Evolutionary conservation across 306 rosid genomes (phyloP).

Genomic region (Argentina anserina): DNA sequence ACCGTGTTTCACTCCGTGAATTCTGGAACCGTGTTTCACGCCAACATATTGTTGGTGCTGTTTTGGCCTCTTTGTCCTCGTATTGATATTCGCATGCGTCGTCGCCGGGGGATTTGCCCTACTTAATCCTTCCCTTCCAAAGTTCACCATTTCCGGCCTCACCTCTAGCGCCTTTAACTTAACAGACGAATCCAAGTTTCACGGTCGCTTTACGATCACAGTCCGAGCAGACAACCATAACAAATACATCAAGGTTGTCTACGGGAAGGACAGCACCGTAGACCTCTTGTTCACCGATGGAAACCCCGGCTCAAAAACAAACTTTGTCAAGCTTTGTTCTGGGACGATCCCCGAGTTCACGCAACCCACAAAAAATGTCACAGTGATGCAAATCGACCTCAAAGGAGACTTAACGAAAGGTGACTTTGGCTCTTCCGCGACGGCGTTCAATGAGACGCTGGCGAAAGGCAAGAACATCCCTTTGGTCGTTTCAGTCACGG

Average conservation of each 20-base stretch:
- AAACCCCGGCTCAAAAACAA: background rate
- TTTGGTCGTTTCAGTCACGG: slow-evolving; percentile 18
- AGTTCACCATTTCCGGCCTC: slow-evolving; percentile 30
- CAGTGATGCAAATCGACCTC: slow-evolving; percentile 14
- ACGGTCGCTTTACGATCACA: slow-evolving; percentile 22
- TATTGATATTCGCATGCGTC: slow-evolving; percentile 3
- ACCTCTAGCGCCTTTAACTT: slow-evolving; percentile 27
- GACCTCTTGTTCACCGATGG: slow-evolving; percentile 20
- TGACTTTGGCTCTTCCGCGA: slow-evolving; percentile 11
- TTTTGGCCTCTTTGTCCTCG: slow-evolving; percentile 24
- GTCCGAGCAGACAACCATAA: slow-evolving; percentile 49
- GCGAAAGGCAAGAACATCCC: slow-evolving; percentile 9
- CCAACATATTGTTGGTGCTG: slow-evolving; percentile 34
- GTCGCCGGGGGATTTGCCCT: background rate
- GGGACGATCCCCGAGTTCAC: slow-evolving; percentile 24
- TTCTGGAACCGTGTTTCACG: no score
- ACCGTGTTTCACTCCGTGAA: no score
- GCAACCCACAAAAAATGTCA: slow-evolving; percentile 24
- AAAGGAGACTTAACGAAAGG: slow-evolving; percentile 7
- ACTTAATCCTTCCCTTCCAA: slow-evolving; percentile 35
- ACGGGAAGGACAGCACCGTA: slow-evolving; percentile 19
- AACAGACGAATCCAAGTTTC: slow-evolving; percentile 7
- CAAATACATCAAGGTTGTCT: slow-evolving; percentile 24
- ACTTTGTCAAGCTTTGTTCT: slow-evolving; percentile 16
- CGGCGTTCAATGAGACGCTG: slow-evolving; percentile 10